Evolutionary conservation across 148 eudicot genomes (phyloP).

Genomic region (Amaranthus palmeri): DNA sequence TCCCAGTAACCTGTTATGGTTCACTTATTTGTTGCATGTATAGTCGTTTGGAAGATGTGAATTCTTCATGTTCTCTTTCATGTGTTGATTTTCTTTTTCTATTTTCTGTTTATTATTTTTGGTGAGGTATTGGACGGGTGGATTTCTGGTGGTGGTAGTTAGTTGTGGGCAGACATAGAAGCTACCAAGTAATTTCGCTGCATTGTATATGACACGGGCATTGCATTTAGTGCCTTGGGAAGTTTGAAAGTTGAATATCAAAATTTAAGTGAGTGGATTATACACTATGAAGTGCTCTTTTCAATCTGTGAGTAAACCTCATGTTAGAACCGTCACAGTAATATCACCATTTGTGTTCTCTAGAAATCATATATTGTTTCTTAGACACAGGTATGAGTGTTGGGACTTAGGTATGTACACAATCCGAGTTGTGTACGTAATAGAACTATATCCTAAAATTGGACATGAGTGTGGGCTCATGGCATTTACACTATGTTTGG

Average conservation of each 20-base stretch:
- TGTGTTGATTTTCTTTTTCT: background rate
- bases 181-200: background rate
- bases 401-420: too few species aligned
- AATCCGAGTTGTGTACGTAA: too few species aligned
- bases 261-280: background rate
- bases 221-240: background rate
- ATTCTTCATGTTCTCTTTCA: too few species aligned
- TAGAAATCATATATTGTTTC: too few species aligned
- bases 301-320: background rate
- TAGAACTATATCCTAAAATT: too few species aligned
- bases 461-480: too few species aligned
- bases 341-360: too few species aligned
- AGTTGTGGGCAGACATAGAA: background rate
- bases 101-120: background rate
- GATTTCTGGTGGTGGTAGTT: background rate
- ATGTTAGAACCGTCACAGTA: background rate
- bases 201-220: background rate
- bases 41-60: background rate
- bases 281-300: background rate
- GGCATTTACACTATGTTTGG: too few species aligned
- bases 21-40: conserved; percentile 14
- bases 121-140: background rate
- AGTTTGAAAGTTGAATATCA: background rate
- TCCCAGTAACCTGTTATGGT: background rate
- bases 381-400: too few species aligned